Evolutionary conservation across 2,329 filamentous ascomycete species (phyloP), one percentile per base, ranked within the genome.

Genomic region (Epichloe brachyelytri): DNA sequence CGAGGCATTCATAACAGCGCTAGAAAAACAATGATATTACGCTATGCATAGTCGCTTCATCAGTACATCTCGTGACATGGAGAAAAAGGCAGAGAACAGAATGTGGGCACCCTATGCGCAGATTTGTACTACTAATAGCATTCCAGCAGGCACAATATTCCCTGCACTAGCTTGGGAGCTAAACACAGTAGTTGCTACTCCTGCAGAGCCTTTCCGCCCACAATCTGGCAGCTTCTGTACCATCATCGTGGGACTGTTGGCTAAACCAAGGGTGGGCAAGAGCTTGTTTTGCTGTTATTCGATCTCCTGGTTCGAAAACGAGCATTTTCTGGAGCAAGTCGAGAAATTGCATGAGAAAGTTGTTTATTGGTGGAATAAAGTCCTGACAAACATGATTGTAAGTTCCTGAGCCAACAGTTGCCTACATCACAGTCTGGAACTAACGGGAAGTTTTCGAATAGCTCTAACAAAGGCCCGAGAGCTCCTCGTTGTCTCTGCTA

Each of bases 201-300:
- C 8, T 3, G 30, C 30, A 2, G 30, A 30, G 30, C 30, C 30
- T 11, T 30, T 30, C 30, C 30, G 30, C 30, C 30, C 30, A 30
- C 30, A 30, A 30, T 60, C 78, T 78, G 15, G 75, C 72, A 14
- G 78, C 78, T 59, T 81, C 77, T 15, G 77, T 80, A 33, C 78
- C 78, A 57, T 82, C 78, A 57, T 82, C 78, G 30, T 30, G 30
- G 4, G 30, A 30, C n/a, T 75, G 73, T n/a, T 72, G 68, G 6
- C 73, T 74, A 63, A 82, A 81, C 78, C 78, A 82, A 3, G 75
- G 75, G 55, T 82, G 79, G 47, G 76, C 71, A 37, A 82, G 65
- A 8, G 79, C 79, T 56, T 80, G 67, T 54, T 78, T 77, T 22
- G 79, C 79, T 3, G 76, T 80, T 54, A 82, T 82, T 41, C 78